Evolutionary conservation across 2,329 filamentous ascomycete species (phyloP).

Genomic region (Chaetomium globosum): DNA sequence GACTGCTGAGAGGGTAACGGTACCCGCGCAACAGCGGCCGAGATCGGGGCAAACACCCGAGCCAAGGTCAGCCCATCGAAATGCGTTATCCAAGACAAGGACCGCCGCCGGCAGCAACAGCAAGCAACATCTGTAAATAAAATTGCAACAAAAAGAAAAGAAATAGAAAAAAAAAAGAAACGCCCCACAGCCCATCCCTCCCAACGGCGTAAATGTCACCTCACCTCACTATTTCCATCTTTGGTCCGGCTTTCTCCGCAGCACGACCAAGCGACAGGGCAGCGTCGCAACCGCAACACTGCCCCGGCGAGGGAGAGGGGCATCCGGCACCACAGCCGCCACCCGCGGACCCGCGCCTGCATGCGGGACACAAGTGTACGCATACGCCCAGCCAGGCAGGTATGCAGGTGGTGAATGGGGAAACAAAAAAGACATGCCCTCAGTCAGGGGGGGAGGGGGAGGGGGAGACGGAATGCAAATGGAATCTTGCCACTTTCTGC

Average conservation of each 20-base stretch:
- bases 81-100: background rate
- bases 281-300: conserved; percentile 3
- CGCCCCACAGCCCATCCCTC: background rate
- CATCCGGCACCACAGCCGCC: conserved; percentile 17
- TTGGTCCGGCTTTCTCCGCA: background rate
- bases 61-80: background rate
- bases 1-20: background rate
- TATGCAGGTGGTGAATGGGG: background rate
- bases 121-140: background rate
- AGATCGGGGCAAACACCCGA: background rate
- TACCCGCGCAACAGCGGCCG: conserved; percentile 5
- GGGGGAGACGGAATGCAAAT: too few species aligned
- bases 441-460: too few species aligned
- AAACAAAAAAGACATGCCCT: background rate
- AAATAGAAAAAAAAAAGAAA: background rate
- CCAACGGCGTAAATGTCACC: background rate
- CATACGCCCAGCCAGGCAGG: background rate
- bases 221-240: background rate
- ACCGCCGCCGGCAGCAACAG: too few species aligned
- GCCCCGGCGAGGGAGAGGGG: background rate
- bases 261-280: background rate
- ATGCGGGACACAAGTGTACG: background rate
- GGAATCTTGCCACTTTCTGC: too few species aligned
- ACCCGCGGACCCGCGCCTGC: conserved; percentile 19
- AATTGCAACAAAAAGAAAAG: background rate